Conservation (phyloP, 305 asterid genomes). For the Solanum aculeatissimum region DNA sequence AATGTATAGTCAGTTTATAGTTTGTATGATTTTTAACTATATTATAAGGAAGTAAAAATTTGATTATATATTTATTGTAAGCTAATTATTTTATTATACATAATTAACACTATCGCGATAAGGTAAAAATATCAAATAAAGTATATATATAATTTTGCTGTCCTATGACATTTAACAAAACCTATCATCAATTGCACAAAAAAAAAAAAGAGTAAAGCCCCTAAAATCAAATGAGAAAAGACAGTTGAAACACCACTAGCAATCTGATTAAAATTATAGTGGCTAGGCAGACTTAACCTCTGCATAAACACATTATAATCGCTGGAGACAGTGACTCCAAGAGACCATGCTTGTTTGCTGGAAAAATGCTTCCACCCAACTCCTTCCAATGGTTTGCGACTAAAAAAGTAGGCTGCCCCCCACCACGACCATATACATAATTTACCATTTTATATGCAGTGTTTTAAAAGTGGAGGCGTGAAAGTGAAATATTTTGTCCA, state of each 20-base stretch:
- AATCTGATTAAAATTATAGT: background rate
- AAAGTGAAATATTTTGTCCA: background rate
- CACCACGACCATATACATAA: background rate
- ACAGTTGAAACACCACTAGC: constrained; percentile 16
- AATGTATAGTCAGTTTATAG: no score
- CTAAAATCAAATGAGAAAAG: constrained; percentile 3
- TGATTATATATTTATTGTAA: no score
- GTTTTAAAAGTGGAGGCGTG: background rate
- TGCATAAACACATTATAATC: constrained; percentile 5
- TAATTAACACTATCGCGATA: no score
- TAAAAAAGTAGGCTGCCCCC: constrained; percentile 14
- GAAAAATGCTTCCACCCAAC: constrained; percentile 20
- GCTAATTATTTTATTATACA: no score
- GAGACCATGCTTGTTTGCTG: constrained; percentile 49
- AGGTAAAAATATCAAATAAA: no score
- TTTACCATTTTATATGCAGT: background rate
- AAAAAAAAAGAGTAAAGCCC: no score
- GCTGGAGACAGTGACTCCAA: background rate
- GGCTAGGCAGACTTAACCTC: constrained; percentile 3
- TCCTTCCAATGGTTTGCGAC: background rate
- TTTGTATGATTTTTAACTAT: no score
- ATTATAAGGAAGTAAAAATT: no score
- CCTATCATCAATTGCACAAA: no score
- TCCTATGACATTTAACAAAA: no score
- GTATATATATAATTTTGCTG: no score